A percentile compares a stretch with the other conserved stretches of the same genome.
These are phyloP conservation scores for Lepidium africanum DNA, from an alignment of 345 rosid species.

Conservation along the genomic window DNA sequence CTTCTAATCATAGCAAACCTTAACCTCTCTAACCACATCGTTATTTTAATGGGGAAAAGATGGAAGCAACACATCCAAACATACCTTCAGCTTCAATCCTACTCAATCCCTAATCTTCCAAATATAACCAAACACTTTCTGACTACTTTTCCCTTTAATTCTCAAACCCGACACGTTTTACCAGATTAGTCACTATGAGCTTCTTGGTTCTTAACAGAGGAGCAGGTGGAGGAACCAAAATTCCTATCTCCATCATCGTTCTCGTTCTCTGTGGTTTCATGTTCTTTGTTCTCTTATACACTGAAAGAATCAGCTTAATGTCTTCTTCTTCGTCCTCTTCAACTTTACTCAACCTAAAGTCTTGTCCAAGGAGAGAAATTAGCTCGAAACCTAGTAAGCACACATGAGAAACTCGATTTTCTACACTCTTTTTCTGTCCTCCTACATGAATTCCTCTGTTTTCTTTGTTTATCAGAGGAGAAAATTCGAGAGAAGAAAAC, in stretches of 20 bases:
- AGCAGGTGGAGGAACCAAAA: constrained; percentile 37
- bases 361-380: constrained; percentile 41
- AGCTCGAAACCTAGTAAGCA: constrained; percentile 51
- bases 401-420: not conserved
- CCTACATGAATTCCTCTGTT: not conserved
- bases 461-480: not conserved
- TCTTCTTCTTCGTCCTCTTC: constrained; percentile 38
- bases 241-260: constrained; percentile 47
- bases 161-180: not conserved
- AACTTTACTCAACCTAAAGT: constrained; percentile 30
- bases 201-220: constrained; percentile 28
- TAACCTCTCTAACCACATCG: constrained; percentile 20
- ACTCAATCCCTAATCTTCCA: constrained; percentile 43
- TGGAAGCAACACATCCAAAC: constrained; percentile 26
- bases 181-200: constrained; percentile 31
- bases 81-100: constrained; percentile 27
- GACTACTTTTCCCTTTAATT: constrained; percentile 29
- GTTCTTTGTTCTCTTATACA: constrained; percentile 53
- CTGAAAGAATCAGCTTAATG: constrained; percentile 42
- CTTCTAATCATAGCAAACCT: constrained; percentile 14
- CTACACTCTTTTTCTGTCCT: constrained; percentile 1
- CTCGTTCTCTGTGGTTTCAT: constrained; percentile 43
- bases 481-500: constrained; percentile 22
- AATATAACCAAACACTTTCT: constrained; percentile 14
- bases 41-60: constrained; percentile 18